phyloP scores from a whole-genome alignment of 345 rosid species.

The Melaleuca alternifolia region DNA sequence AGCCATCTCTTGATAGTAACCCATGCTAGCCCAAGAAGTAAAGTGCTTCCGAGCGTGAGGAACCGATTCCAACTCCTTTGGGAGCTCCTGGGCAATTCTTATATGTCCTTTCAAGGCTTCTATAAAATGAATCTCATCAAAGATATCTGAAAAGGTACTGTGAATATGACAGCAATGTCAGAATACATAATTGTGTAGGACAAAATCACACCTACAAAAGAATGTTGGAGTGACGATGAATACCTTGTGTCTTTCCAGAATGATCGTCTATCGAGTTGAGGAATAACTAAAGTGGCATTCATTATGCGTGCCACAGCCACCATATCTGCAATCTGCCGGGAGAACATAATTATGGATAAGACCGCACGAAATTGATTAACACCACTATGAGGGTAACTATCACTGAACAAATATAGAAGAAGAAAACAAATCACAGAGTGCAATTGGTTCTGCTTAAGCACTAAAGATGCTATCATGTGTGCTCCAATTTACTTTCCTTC shows the following conservation, averaged over 20 bases:
- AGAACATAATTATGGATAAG: not conserved
- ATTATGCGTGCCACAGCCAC: conserved; percentile 83
- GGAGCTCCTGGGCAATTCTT: conserved; percentile 62
- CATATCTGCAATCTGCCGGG: conserved; percentile 70
- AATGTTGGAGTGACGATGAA: not conserved
- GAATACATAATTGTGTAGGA: not conserved
- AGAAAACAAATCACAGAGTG: not conserved
- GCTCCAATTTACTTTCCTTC: not conserved
- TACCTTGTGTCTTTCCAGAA: conserved; percentile 96
- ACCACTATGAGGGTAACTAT: not conserved
- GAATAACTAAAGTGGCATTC: conserved; percentile 91
- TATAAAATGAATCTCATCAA: conserved; percentile 69
- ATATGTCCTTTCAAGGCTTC: conserved; percentile 50
- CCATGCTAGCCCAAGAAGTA: conserved; percentile 66
- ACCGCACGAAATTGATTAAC: not conserved
- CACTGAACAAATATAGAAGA: not conserved
- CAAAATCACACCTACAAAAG: not conserved
- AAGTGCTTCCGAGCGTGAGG: conserved; percentile 92
- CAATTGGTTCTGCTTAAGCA: not conserved
- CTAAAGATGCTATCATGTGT: not conserved
- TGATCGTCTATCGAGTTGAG: conserved; percentile 76
- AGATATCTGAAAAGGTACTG: conserved; percentile 79
- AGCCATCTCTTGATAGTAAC: conserved; percentile 81
- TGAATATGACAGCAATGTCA: not conserved
- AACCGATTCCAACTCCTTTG: conserved; percentile 51